Conservation (phyloP, 2,329 filamentous ascomycete species). For the Dothideomycetes sp. region DNA sequence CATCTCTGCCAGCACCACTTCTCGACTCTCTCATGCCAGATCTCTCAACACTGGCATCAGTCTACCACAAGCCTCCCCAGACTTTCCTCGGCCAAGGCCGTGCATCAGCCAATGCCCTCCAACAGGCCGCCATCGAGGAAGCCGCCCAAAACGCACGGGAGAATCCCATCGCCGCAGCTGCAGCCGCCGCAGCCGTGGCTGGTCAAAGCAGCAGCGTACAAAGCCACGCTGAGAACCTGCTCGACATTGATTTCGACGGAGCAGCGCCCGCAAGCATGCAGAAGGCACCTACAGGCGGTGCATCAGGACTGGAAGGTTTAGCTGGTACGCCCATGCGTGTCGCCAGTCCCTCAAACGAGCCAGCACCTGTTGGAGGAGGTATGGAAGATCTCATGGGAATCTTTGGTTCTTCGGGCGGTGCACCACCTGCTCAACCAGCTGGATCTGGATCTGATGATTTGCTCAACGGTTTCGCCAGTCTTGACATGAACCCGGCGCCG, state of each 20-base stretch:
- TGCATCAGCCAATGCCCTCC: slow-evolving; percentile 87
- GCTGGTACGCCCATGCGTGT: slow-evolving; percentile 60
- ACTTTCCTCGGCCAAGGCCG: slow-evolving; percentile 96
- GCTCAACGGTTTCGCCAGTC: slow-evolving; percentile 72
- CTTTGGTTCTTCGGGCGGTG: slow-evolving; percentile 42
- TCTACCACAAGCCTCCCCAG: slow-evolving; percentile 97
- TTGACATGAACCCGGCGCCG: slow-evolving; percentile 61
- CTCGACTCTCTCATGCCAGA: slow-evolving; percentile 86
- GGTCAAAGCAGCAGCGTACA: slow-evolving; percentile 44
- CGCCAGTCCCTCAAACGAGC: slow-evolving; percentile 49
- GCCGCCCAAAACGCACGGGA: slow-evolving; percentile 85
- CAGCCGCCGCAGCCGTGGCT: slow-evolving; percentile 55
- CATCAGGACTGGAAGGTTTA: slow-evolving; percentile 44
- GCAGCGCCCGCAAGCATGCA: slow-evolving; percentile 82
- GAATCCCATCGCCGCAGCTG: slow-evolving; percentile 85
- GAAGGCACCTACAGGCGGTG: slow-evolving; percentile 44
- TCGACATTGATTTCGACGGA: slow-evolving; percentile 95
- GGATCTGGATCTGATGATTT: slow-evolving; percentile 45
- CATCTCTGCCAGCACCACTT: slow-evolving; percentile 70
- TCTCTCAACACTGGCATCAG: slow-evolving; percentile 87
- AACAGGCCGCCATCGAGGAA: slow-evolving; percentile 92
- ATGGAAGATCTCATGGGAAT: slow-evolving; percentile 76
- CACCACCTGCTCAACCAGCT: slow-evolving; percentile 16
- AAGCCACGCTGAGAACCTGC: slow-evolving; percentile 82
- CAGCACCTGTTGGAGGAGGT: slow-evolving; percentile 37